Percentiles rank a stretch among this genome's conserved stretches.
phyloP scores from a whole-genome alignment of 495 filamentous ascomycete species.

The Aspergillus ellipticus region DNA sequence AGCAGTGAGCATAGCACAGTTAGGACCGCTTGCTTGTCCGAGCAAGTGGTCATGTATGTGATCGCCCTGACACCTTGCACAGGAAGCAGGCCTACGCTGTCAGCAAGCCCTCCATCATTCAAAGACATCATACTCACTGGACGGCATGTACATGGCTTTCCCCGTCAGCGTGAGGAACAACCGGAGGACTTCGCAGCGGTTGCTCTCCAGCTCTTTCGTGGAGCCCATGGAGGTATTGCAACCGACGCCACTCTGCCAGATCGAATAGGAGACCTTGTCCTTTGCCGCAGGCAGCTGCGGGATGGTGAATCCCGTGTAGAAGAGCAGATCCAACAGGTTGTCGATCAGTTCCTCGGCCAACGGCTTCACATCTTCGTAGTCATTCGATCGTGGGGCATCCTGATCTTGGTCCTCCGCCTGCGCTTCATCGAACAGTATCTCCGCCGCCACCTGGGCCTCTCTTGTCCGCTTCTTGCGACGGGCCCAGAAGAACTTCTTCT shows the following conservation, averaged over 20 bases:
- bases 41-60: conserved; percentile 81
- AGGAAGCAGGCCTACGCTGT: conserved; percentile 61
- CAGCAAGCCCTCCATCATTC: conserved; percentile 6
- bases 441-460: conserved; percentile 51
- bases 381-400: conserved; percentile 42
- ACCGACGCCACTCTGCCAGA: conserved; percentile 97
- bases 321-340: conserved; percentile 82
- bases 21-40: conserved; percentile 88
- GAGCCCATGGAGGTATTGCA: conserved; percentile 87
- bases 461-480: conserved; percentile 61
- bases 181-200: conserved; percentile 84
- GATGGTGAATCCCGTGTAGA: conserved; percentile 86
- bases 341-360: conserved; percentile 93
- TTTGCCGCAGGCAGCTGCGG: conserved; percentile 63
- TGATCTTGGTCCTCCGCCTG: conserved; percentile 49
- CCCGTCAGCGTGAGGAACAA: conserved; percentile 81
- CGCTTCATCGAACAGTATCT: conserved; percentile 84
- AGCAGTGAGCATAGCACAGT: conserved; percentile 87
- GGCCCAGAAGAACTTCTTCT: conserved; percentile 90
- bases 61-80: conserved; percentile 82
- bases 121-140: conserved; percentile 47
- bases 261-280: conserved; percentile 83
- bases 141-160: conserved; percentile 89
- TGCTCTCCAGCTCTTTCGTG: conserved; percentile 85
- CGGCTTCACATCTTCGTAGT: conserved; percentile 80